Conservation (phyloP, 2,329 filamentous ascomycete genomes). For the Colletotrichum destructivum region DNA sequence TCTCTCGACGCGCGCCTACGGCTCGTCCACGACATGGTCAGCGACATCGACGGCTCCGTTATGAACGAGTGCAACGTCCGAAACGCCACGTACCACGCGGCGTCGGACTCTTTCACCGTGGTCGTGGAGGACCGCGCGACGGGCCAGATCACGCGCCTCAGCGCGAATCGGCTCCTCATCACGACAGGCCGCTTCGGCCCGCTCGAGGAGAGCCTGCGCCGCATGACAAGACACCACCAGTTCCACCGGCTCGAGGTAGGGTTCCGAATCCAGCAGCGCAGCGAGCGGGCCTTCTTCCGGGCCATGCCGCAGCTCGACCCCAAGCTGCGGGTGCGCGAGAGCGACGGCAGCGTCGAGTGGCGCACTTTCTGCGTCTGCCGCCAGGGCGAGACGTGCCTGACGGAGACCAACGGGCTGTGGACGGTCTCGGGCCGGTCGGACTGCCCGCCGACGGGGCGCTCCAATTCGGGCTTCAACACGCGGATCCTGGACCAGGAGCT, state of each 20-base stretch:
- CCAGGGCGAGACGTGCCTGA: constrained; percentile 5
- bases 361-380: constrained; percentile 12
- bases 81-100: neutral
- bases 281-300: constrained; percentile 1
- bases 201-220: neutral
- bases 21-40: constrained; percentile 8
- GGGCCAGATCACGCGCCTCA: neutral
- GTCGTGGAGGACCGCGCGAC: neutral
- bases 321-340: constrained; percentile 1
- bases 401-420: constrained; percentile 4
- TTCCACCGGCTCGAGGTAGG: neutral
- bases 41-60: neutral
- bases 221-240: constrained; percentile 3
- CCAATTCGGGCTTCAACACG: constrained; percentile 7
- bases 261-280: constrained; percentile 6
- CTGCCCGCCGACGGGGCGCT: constrained; percentile 5
- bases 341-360: constrained; percentile 15
- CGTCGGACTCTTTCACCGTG: neutral
- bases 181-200: neutral
- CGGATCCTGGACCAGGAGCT: constrained; percentile 1
- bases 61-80: constrained; percentile 8
- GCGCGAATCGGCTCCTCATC: neutral
- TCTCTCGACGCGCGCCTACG: constrained; percentile 1
- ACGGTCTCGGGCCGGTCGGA: constrained; percentile 4
- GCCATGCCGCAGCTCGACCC: constrained; percentile 2